Evolutionary conservation across 176 grass and related monocot genomes (phyloP).

Genomic region (Aegilops tauschii): DNA sequence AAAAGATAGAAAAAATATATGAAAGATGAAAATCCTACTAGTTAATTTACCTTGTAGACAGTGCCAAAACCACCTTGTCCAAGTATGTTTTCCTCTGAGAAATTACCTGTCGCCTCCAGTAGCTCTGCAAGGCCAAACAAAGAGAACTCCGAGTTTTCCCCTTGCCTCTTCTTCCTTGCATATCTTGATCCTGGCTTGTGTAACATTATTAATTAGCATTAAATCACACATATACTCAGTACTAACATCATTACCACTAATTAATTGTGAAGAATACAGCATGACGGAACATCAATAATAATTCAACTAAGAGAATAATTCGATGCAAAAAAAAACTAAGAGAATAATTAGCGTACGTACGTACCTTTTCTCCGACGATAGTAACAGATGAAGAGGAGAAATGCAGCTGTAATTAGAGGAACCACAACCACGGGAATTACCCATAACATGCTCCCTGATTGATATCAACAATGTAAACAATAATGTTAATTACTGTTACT

Average conservation of each 20-base stretch:
- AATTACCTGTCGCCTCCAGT: conserved; percentile 27
- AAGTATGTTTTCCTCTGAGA: conserved; percentile 36
- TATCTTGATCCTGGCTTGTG: not conserved
- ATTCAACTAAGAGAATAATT: too few relatives aligned
- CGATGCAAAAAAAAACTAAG: too few relatives aligned
- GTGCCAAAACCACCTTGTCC: conserved; percentile 49
- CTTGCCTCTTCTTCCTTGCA: not conserved
- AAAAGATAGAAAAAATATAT: too few relatives aligned
- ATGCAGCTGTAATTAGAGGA: not conserved
- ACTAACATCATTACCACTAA: too few relatives aligned
- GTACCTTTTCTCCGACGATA: conserved; percentile 5
- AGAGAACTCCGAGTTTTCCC: conserved; percentile 27
- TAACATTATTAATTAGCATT: not conserved
- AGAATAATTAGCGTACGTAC: not conserved
- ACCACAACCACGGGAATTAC: not conserved
- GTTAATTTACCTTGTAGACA: conserved; percentile 42
- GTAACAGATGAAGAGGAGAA: conserved; percentile 2
- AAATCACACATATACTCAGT: not conserved
- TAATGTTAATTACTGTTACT: not conserved
- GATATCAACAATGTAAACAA: not conserved
- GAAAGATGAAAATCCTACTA: not conserved
- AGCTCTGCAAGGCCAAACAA: conserved; percentile 30
- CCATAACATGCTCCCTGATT: not conserved
- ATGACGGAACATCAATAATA: too few relatives aligned
- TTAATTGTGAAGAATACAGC: too few relatives aligned